Base-by-base conservation (phyloP, 2,329 filamentous ascomycete species). In the Scleromitrula shiraiana region DNA sequence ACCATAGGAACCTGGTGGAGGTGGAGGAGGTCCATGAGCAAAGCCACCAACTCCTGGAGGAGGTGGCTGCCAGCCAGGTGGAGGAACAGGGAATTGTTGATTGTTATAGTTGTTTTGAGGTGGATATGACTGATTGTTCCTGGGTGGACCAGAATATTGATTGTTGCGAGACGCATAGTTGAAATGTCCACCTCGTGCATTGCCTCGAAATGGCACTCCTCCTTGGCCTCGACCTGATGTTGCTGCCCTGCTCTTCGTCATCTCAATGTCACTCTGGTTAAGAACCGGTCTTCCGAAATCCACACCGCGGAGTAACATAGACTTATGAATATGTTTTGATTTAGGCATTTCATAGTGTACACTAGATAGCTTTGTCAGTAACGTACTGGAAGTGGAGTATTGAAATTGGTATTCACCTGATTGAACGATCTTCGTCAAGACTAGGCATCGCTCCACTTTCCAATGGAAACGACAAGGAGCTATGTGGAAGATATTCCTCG, bases 221-320 rank as follows among this genome's bases (percentile, higher is more conserved):
- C 85, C 84, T 59, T 80, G 80, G 40, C 76, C 78, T 45, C 88
- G 77, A n/a, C 87, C 82, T 19, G 76, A 73, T 51, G 78, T 76
- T 46, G 77, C 71, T 27, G 83, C 72, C 62, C 84, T 82, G 45
- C 76, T 75, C 62, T 81, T 80, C 36, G 90, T 77, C 7, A 77
- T 74, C 54, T 90, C 83, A 46, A 91, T 80, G 61, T 96, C 90
- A 50, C 77, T 78, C 27, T 78, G 75, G 49, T 86, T 85, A 1
- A 98, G 77, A 8, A 80, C 83, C 2, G 87, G 80, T 2, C 75
- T 69, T 4, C 85, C 80, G 49, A 90, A 75, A 58, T 83, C 81
- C 32, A 90, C 82, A 10, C 93, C 93, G 2, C 88, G 83, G 29
- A 98, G 75, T 12, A 98, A 76, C 85, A 95, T 94, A 5, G 90